Percentiles rank a stretch among this genome's conserved stretches.
phyloP scores from a whole-genome alignment of 2,329 filamentous ascomycete genomes.

The Fusarium aywerte region DNA sequence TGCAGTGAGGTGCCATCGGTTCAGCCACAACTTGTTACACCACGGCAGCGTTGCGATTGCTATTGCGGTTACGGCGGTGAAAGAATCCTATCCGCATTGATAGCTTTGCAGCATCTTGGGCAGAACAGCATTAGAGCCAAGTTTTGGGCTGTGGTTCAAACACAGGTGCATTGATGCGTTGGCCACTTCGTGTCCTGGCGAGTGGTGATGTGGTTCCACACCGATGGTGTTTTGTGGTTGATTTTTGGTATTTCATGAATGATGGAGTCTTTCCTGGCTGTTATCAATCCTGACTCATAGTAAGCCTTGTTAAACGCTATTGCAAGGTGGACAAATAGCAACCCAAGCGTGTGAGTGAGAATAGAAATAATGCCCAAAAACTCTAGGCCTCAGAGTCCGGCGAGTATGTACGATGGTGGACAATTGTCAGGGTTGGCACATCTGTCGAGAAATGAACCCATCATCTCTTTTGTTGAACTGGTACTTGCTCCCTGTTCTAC shows the following conservation, averaged over 20 bases:
- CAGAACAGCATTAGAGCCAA: slow-evolving; percentile 36
- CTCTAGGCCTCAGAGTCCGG: slow-evolving; percentile 22
- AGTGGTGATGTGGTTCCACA: slow-evolving; percentile 37
- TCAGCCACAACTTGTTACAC: slow-evolving; percentile 26
- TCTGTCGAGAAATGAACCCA: slow-evolving; percentile 26
- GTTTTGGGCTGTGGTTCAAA: slow-evolving; percentile 30
- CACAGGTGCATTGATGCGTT: slow-evolving; percentile 39
- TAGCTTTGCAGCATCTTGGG: slow-evolving; percentile 37
- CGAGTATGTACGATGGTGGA: slow-evolving; percentile 8
- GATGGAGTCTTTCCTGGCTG: slow-evolving; percentile 31
- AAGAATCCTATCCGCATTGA: slow-evolving; percentile 25
- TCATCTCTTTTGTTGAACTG: slow-evolving; percentile 27
- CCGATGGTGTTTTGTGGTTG: slow-evolving; percentile 29
- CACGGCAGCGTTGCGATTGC: slow-evolving; percentile 24
- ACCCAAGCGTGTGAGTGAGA: slow-evolving; percentile 21
- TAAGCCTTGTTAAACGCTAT: slow-evolving; percentile 7
- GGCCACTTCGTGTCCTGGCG: slow-evolving; percentile 35
- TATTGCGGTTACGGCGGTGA: slow-evolving; percentile 31
- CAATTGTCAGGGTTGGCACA: slow-evolving; percentile 21
- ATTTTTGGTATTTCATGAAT: slow-evolving; percentile 17
- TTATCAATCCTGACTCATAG: slow-evolving; percentile 36
- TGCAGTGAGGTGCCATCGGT: slow-evolving; percentile 10
- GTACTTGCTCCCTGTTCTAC: slow-evolving; percentile 26
- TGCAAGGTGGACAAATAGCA: slow-evolving; percentile 18
- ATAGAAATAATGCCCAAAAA: slow-evolving; percentile 13